Percentiles rank a stretch among this genome's conserved stretches.
Evolutionary conservation across 2,329 filamentous ascomycete genomes (phyloP).

Genomic region (Trichoderma koningii): DNA sequence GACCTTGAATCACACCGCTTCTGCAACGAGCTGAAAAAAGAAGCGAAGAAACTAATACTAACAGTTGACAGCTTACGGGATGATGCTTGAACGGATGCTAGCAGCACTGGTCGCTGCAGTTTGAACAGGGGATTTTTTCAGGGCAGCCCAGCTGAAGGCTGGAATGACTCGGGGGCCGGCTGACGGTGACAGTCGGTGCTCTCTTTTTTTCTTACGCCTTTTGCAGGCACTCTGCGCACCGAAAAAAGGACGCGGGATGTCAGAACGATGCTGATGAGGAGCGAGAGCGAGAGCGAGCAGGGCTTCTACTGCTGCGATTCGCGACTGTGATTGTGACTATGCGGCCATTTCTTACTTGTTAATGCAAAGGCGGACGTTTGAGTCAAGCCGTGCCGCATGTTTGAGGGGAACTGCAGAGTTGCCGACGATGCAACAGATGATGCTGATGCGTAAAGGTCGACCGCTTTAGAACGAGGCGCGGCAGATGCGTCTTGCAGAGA

Average conservation of each 20-base stretch:
- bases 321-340: not conserved
- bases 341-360: not conserved
- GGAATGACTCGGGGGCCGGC: not conserved
- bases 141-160: constrained; percentile 12
- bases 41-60: not conserved
- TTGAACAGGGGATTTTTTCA: not conserved
- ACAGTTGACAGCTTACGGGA: not conserved
- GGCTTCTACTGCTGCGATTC: not conserved
- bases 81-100: not conserved
- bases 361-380: not conserved
- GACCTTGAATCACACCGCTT: constrained; percentile 20
- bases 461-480: not conserved
- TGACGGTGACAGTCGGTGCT: not conserved
- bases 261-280: not conserved
- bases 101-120: not conserved
- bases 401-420: constrained; percentile 7
- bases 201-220: too few species aligned
- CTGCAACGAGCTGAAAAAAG: constrained; percentile 17
- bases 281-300: too few species aligned
- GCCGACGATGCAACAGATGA: not conserved
- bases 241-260: constrained; percentile 2
- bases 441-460: not conserved
- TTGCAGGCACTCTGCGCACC: not conserved
- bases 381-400: constrained; percentile 18
- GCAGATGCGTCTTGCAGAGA: not conserved